Percentiles rank a stretch among this genome's conserved stretches.
Evolutionary conservation across 441 rosid genomes (phyloP).

Genomic region (Pelargonium cotyledonis): DNA sequence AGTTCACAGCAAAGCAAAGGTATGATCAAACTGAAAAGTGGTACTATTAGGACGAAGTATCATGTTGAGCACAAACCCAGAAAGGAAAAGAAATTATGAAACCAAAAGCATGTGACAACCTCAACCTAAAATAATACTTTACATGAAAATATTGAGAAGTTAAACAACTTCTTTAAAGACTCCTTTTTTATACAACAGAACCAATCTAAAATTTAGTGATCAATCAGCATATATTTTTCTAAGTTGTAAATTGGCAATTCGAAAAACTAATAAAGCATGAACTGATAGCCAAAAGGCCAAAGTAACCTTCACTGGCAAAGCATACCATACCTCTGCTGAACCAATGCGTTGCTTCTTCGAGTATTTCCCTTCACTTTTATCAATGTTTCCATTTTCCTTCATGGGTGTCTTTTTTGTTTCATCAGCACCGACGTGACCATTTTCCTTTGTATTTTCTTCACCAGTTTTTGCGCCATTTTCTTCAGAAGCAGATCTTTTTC

Average conservation of each 20-base stretch:
- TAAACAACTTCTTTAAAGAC: too few species aligned
- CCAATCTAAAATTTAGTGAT: too few species aligned
- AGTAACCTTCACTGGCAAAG: neutral
- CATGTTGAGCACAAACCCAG: too few species aligned
- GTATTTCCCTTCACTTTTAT: constrained; percentile 36
- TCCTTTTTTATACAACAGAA: too few species aligned
- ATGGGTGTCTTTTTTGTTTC: constrained; percentile 23
- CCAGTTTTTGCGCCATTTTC: constrained; percentile 29
- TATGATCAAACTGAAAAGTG: too few species aligned
- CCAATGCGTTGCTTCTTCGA: constrained; percentile 38
- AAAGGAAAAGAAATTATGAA: too few species aligned
- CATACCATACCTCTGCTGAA: constrained; percentile 53
- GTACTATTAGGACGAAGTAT: too few species aligned
- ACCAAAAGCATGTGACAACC: too few species aligned
- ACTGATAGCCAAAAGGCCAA: neutral
- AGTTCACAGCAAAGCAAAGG: too few species aligned
- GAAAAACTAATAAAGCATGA: neutral
- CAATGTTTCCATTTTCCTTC: constrained; percentile 33
- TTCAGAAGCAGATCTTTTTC: constrained; percentile 60
- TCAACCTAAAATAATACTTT: too few species aligned
- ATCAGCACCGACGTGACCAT: constrained; percentile 7
- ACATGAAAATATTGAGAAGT: too few species aligned
- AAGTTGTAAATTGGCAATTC: neutral
- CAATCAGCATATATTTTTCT: too few species aligned
- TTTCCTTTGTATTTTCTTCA: constrained; percentile 22